Evolutionary conservation across 2,329 filamentous ascomycete species (phyloP), one percentile per base, ranked within the genome.

Genomic region (Fusarium circinatum): DNA sequence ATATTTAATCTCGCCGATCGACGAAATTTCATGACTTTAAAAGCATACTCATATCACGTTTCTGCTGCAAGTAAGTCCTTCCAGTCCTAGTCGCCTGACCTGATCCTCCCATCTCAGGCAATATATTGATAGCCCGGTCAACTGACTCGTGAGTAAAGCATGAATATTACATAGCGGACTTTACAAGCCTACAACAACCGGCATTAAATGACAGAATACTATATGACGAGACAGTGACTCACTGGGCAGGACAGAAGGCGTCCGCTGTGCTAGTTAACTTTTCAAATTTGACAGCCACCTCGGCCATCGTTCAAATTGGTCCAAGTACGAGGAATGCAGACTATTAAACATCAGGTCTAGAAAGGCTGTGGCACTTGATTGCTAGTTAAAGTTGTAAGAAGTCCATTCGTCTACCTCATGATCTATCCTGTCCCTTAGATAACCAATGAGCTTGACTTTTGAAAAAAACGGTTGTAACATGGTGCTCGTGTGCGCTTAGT

Each of bases 401-500:
- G 44, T 30, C 59, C 64, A 58, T 55, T 65, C 54, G 49, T 59
- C 52, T 44, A 65, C 45, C 49, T 47, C 49, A 69, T 65, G 41
- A 47, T 44, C 45, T 70, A 48, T 47, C 61, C 38, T 64, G 45
- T 44, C 59, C 60, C 39, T 61, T 38, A 63, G 54, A 58, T 67
- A 73, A 62, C 44, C 38, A 49, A 62, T 68, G 51, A 71, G 45
- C 45, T 58, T 45, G 36, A 61, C 41, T 49, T 30, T 45, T 38
- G 36, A 63, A 34, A 34, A 34, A 52, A n/a, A 51, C 26, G 44
- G 52, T 68, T 51, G 63, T 71, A 78, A 73, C 70, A 69, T 78
- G 71, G 63, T 77, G 62, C 75, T 76, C 69, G 67, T 77, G 71
- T 78, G 51, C 59, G 71, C 73, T 77, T 73, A 78, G 72, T 62